Evolutionary conservation across 2,329 filamentous ascomycete genomes (phyloP), one percentile per base, ranked within the genome.

Genomic region (Penicillium olsonii): DNA sequence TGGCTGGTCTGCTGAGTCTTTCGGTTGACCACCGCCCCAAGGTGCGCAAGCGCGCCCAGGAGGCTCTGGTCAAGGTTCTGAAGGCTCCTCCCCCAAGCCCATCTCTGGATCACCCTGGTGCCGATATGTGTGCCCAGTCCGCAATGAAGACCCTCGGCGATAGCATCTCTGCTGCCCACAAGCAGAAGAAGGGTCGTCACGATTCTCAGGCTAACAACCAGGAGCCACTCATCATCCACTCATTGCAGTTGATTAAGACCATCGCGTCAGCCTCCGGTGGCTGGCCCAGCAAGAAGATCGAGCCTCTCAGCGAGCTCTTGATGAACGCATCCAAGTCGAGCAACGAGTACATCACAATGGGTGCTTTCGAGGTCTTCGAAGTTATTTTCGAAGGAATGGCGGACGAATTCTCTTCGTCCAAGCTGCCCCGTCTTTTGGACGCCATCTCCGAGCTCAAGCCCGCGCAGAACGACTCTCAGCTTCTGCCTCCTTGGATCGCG

Each of bases 271-370:
- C 90, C 5, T 92, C 90, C 50, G 89, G 90, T 34, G 94, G 94
- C 42, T 99, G 94, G 94, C 94, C 94, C 1, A 96, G 88, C 75
- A 90, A 88, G 76, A 96, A 95, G 74, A 95, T 96, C 46, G 94
- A 99, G 73, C 79, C 87, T 2, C 77, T 99, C 27, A 96, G 92
- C 70, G 92, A 97, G 70, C 76, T 96, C 45, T 76, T 99, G 50
- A 83, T 99, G 59, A 85, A 85, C 59, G 95, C 97, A 54, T 92
- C 92, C 24, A 87, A 87, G 65, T 92, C 88, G 8, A 94, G 85
- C 69, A 96, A 95, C 68, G 92, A 97, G 68, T 95, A 92, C 69
- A 86, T 99, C 78, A 95, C 92, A 26, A 95, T 97, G 87, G 87
- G 90, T 10, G 88, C 92, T 0, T 96, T 99, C 62, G 92, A 96